Evolutionary conservation across 257 asterid genomes (phyloP).

Genomic region (Solanum chaucha): DNA sequence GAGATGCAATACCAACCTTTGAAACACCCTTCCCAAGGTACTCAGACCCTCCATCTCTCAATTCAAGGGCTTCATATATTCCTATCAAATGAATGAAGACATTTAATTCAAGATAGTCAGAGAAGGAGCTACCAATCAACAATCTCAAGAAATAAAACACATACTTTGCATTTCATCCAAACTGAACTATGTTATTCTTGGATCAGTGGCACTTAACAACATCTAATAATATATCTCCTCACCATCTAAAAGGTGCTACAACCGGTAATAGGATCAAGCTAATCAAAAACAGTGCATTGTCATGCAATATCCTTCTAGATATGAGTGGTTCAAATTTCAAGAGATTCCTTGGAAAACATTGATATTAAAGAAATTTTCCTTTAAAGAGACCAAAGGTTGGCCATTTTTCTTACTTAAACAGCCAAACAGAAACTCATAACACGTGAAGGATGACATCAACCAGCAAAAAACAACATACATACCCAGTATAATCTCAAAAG

Average conservation of each 20-base stretch:
- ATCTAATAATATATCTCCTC: background rate
- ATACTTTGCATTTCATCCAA: background rate
- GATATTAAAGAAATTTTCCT: background rate
- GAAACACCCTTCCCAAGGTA: slow-evolving; percentile 97
- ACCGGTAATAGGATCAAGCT: background rate
- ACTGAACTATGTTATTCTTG: background rate
- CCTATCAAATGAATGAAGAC: slow-evolving; percentile 27
- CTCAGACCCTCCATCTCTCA: slow-evolving; percentile 97
- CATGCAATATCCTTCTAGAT: background rate
- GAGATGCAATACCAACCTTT: slow-evolving; percentile 10
- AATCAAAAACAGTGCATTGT: background rate
- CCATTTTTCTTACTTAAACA: background rate
- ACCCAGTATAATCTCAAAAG: background rate
- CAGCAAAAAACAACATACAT: background rate
- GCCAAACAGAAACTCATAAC: background rate
- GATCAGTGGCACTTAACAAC: background rate
- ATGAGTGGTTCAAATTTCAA: background rate
- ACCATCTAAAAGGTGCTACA: background rate
- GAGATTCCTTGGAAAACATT: background rate
- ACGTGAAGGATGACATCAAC: background rate
- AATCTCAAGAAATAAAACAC: background rate
- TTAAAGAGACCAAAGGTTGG: background rate
- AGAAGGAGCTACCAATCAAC: background rate
- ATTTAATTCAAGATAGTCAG: background rate
- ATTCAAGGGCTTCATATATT: slow-evolving; percentile 86